These are phyloP conservation scores for Truncatella angustata DNA, from an alignment of 2,329 filamentous ascomycete genomes.

Conservation along the genomic window DNA sequence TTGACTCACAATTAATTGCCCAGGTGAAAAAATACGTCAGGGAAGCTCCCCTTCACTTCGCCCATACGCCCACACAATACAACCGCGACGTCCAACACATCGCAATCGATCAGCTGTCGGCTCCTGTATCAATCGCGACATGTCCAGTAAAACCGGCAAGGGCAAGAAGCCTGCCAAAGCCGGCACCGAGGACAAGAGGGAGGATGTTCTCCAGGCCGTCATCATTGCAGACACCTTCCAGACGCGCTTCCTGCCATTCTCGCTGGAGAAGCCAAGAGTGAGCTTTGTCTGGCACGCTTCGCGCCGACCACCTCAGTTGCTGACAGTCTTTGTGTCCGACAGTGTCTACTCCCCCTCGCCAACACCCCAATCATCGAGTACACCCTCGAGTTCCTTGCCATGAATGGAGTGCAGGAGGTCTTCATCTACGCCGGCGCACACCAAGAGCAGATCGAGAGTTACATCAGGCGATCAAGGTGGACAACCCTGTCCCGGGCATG, in stretches of 20 bases:
- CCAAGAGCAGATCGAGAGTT: constrained; percentile 81
- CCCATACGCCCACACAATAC: not conserved
- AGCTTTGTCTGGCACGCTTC: constrained; percentile 28
- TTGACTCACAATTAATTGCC: constrained; percentile 9
- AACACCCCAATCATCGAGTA: constrained; percentile 97
- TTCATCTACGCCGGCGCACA: constrained; percentile 90
- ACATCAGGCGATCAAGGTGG: constrained; percentile 75
- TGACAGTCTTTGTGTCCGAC: constrained; percentile 5
- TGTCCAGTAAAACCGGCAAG: constrained; percentile 33
- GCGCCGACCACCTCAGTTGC: not conserved
- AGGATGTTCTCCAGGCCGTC: constrained; percentile 54
- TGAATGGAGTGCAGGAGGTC: constrained; percentile 91
- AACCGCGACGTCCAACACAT: no score
- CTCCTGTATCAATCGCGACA: no score
- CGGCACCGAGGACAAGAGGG: constrained; percentile 52
- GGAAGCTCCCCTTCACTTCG: not conserved
- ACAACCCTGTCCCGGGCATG: constrained; percentile 55
- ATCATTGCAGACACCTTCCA: constrained; percentile 95
- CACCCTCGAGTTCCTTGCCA: constrained; percentile 92
- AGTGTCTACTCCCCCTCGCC: constrained; percentile 91
- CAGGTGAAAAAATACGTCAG: no score
- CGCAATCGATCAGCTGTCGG: no score
- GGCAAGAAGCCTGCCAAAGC: constrained; percentile 52
- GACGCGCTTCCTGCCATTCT: constrained; percentile 86
- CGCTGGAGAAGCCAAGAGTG: constrained; percentile 83